Conservation (phyloP, 805 yeast genomes). For the Soucietia sequanensis region DNA sequence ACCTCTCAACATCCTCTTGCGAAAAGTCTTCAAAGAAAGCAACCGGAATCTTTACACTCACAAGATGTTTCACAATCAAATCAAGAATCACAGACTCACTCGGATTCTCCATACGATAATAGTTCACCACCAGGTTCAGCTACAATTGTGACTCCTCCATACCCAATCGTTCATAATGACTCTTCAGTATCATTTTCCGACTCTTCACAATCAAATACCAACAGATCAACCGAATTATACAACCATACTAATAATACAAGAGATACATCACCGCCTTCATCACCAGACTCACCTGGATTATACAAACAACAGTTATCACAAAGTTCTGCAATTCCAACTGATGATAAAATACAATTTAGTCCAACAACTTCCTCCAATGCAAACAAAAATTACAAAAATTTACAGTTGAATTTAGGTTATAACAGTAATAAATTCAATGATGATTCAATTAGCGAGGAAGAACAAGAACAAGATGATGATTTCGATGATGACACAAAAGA, state of each 20-base stretch:
- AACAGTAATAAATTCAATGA: constrained; percentile 5
- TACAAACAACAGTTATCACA: neutral
- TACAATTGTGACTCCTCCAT: constrained; percentile 1
- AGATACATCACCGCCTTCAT: constrained; percentile 1
- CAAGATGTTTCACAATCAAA: no score
- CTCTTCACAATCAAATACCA: neutral
- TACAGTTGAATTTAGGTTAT: constrained; percentile 14
- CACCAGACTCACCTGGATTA: neutral
- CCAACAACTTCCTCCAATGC: constrained; percentile 9
- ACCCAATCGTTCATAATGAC: neutral
- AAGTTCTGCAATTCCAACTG: no score
- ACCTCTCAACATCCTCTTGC: no score
- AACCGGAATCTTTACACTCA: no score
- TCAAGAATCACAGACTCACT: no score
- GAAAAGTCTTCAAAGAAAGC: no score
- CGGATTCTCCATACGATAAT: no score
- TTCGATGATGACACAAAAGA: constrained; percentile 2
- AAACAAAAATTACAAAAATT: constrained; percentile 21
- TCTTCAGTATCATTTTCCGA: neutral
- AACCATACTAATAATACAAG: no score
- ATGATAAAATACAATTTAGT: constrained; percentile 13
- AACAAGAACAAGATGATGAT: neutral
- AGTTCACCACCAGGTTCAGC: no score
- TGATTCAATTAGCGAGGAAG: constrained; percentile 1
- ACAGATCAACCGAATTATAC: neutral